These are phyloP conservation scores for Pichia sp. DNA, from an alignment of 1,139 yeast genomes.

Conservation along the genomic window DNA sequence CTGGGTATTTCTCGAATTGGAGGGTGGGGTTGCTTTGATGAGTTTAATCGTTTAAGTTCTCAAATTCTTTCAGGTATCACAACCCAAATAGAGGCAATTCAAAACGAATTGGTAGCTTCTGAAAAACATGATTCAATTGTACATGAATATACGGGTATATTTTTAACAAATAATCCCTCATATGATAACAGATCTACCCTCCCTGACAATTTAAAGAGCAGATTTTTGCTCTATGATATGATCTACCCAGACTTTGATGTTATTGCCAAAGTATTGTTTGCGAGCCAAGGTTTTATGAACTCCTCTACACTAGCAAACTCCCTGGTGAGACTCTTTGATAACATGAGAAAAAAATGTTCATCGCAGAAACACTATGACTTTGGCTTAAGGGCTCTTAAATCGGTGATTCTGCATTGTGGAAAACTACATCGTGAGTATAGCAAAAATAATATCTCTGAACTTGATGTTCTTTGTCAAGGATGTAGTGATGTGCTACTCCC, in stretches of 20 bases:
- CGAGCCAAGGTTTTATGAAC: slow-evolving; percentile 61
- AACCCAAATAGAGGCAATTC: slow-evolving; percentile 70
- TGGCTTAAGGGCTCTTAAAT: slow-evolving; percentile 76
- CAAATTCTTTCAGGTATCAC: slow-evolving; percentile 78
- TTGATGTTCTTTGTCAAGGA: slow-evolving; percentile 43
- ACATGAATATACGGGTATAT: slow-evolving; percentile 57
- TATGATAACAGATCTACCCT: slow-evolving; percentile 76
- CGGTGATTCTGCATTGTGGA: slow-evolving; percentile 57
- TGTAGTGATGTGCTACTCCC: slow-evolving; percentile 59
- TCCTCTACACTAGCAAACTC: slow-evolving; percentile 41
- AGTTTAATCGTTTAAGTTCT: slow-evolving; percentile 75
- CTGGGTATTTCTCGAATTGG: slow-evolving; percentile 83
- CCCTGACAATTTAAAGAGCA: slow-evolving; percentile 80
- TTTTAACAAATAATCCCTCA: slow-evolving; percentile 88
- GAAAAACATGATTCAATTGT: no score
- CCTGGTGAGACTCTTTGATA: slow-evolving; percentile 51
- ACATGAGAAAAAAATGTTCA: slow-evolving; percentile 36
- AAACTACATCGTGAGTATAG: slow-evolving; percentile 30
- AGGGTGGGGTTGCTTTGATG: slow-evolving; percentile 96
- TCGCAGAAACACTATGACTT: slow-evolving; percentile 78
- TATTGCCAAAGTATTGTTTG: slow-evolving; percentile 66
- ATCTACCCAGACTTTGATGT: slow-evolving; percentile 59
- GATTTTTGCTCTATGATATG: slow-evolving; percentile 74
- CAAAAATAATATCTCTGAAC: slow-evolving; percentile 27
- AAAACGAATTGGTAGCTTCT: slow-evolving; percentile 38